phyloP scores from a whole-genome alignment of 768 basidiomycete species.

The Boletus subcaerulescens region DNA sequence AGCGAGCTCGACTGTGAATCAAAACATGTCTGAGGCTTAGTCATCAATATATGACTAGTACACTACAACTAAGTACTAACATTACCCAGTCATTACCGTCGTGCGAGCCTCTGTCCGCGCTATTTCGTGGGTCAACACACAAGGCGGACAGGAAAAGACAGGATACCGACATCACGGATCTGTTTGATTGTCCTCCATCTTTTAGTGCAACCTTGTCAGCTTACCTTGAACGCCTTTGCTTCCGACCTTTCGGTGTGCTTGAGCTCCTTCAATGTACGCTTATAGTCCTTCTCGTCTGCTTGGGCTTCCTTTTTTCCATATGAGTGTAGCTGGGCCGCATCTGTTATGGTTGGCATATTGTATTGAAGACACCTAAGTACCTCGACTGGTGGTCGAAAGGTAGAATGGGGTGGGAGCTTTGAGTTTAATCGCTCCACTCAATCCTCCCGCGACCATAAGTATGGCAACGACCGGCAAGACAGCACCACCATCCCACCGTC shows the following conservation, averaged over 20 bases:
- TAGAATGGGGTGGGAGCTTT: neutral
- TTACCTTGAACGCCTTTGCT: slow-evolving; percentile 51
- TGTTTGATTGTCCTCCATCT: slow-evolving; percentile 10
- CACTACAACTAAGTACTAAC: neutral
- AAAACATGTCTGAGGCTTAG: slow-evolving; percentile 20
- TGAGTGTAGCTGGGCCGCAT: slow-evolving; percentile 16
- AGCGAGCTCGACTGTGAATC: slow-evolving; percentile 12
- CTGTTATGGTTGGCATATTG: slow-evolving; percentile 20
- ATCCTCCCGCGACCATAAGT: slow-evolving; percentile 3
- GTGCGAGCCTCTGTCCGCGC: slow-evolving; percentile 16
- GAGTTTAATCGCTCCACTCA: slow-evolving; percentile 6
- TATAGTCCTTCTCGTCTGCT: slow-evolving; percentile 47
- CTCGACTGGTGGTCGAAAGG: too few species aligned
- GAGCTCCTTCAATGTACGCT: slow-evolving; percentile 54
- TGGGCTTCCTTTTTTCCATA: slow-evolving; percentile 43
- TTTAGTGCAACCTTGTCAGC: neutral
- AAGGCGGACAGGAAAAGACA: neutral
- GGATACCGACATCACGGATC: slow-evolving; percentile 19
- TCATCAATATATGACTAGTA: slow-evolving; percentile 8
- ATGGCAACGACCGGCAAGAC: slow-evolving; percentile 13
- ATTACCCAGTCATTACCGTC: too few species aligned
- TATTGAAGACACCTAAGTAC: slow-evolving; percentile 1
- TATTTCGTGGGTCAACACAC: neutral
- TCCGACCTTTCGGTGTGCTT: slow-evolving; percentile 51
- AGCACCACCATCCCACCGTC: neutral